These are phyloP conservation scores for Rostrohypoxylon terebratum DNA, from an alignment of 495 filamentous ascomycete species.

Conservation along the genomic window DNA sequence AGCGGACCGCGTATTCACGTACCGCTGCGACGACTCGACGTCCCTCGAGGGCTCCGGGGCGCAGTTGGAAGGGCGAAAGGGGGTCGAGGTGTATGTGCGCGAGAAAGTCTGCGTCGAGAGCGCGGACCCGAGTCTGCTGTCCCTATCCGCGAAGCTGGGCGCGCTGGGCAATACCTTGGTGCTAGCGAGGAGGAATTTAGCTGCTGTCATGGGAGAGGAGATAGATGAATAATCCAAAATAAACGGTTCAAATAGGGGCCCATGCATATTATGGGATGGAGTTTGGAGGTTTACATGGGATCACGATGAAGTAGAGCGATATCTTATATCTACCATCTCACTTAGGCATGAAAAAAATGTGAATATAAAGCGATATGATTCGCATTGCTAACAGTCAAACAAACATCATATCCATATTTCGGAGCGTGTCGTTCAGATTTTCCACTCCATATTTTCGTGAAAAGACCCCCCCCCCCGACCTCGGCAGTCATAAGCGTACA, in stretches of 20 bases:
- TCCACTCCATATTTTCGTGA: conserved; percentile 4
- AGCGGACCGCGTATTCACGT: conserved; percentile 75
- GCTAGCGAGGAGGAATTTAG: conserved; percentile 76
- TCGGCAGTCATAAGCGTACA: conserved; percentile 37
- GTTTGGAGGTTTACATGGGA: not conserved
- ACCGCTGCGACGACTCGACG: conserved; percentile 49
- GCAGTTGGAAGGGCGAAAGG: conserved; percentile 12
- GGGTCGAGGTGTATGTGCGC: conserved; percentile 78
- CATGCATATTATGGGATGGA: not conserved
- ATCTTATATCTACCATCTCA: not conserved
- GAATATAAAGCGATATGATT: conserved; percentile 12
- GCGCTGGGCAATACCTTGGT: conserved; percentile 80
- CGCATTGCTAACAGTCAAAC: conserved; percentile 32
- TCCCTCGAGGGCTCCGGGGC: conserved; percentile 5
- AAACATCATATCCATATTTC: not conserved
- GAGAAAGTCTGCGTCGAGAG: conserved; percentile 93
- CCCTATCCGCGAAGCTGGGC: conserved; percentile 86
- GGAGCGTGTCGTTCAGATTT: conserved; percentile 23
- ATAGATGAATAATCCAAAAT: conserved; percentile 48
- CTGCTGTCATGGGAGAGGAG: conserved; percentile 80
- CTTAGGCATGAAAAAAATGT: not conserved
- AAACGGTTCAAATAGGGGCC: not conserved
- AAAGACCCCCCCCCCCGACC: conserved; percentile 12
- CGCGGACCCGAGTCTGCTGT: conserved; percentile 88
- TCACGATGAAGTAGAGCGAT: not conserved